phyloP scores from a whole-genome alignment of 148 eudicot species.

The Silene uniflora region DNA sequence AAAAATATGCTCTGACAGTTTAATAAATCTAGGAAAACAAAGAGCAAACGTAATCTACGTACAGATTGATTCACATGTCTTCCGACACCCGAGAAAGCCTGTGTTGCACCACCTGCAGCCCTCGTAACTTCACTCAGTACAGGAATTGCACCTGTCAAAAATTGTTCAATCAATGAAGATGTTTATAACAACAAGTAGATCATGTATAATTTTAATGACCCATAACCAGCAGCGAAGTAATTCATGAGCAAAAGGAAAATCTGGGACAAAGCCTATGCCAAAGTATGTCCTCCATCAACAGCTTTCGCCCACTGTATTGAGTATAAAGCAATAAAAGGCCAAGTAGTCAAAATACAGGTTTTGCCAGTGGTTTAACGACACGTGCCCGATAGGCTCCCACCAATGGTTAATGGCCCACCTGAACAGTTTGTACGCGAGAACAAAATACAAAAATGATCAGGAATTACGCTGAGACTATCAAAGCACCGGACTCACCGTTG shows the following conservation, averaged over 20 bases:
- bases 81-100: constrained; percentile 75
- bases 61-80: constrained; percentile 73
- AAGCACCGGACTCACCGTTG: not conserved
- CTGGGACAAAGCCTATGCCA: not conserved
- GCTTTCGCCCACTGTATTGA: not conserved
- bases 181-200: not conserved
- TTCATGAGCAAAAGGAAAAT: not conserved
- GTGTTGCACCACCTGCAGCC: constrained; percentile 96
- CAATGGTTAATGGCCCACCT: not conserved
- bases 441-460: not conserved
- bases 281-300: not conserved
- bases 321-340: not conserved
- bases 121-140: constrained; percentile 71
- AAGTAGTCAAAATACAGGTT: not conserved
- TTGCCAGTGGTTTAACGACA: not conserved
- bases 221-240: not conserved
- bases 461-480: not conserved
- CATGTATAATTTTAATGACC: too few species aligned
- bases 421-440: not conserved
- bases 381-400: not conserved
- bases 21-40: not conserved
- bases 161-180: not conserved
- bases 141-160: constrained; percentile 78
- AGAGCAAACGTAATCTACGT: constrained; percentile 32
- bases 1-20: not conserved